Evolutionary conservation across 2,329 filamentous ascomycete species (phyloP), one percentile per base, ranked within the genome.

Genomic region (Arthrobotrys entomopaga): DNA sequence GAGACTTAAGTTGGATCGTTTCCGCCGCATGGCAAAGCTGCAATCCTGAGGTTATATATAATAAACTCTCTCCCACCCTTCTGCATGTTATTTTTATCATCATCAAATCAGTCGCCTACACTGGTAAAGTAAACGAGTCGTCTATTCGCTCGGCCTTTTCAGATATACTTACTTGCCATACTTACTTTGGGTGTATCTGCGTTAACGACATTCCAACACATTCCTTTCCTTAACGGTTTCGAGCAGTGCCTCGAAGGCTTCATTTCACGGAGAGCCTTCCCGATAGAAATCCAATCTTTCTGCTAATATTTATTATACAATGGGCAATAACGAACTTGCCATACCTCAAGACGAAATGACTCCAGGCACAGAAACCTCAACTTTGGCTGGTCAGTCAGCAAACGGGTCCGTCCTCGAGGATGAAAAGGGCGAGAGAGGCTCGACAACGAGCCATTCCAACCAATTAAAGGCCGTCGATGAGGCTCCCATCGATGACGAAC

Each of bases 281-380:
- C n/a, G n/a, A 50, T 20, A 50, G 6, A 50, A 50, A 52, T 24
- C 49, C 8, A 42, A 63, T n/a, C n/a, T n/a, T 34, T 34, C 29
- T 34, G 10, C 29, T 10, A 34, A 34, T 1, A 3, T 34, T 34
- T 34, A 34, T 34, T 34, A 34, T 34, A 34, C 6, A 26, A 74
- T 74, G 70, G 63, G 58, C 20, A 26, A 38, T 46, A 50, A 63
- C 50, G 70, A 67, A 34, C 57, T 74, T 40, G 49, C 50, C 19
- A 63, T 74, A 58, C 70, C 70, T 46, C 56, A 67, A 52, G 70
- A 74, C 56, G 70, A 74, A 10, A 67, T 74, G 70, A 57, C 46
- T 53, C 70, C 70, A 2, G 63, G 63, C 20, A 74, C 70, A 46
- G 70, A 74, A 49, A 74, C 70, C 42, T 74, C 70, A 6, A 74